Evolutionary conservation across 352 stramenopile genomes (phyloP), one percentile per base, ranked within the genome.

Genomic region (Halophytophthora polymorphica): DNA sequence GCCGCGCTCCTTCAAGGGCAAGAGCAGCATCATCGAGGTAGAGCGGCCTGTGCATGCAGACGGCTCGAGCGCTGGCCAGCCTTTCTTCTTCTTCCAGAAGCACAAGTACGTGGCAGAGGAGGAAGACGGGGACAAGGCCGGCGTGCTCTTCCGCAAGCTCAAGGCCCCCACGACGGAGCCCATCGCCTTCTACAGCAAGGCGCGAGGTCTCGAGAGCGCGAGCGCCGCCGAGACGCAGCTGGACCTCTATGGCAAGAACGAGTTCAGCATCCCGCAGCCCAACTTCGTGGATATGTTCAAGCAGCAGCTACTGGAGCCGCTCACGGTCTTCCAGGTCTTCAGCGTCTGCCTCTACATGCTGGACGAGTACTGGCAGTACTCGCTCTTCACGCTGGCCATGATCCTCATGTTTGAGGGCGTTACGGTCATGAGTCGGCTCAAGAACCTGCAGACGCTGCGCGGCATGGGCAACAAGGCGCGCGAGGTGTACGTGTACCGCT

Each of bases 311-410:
- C 69, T 99, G 11, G 96, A 98, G 58, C 97, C 97, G 15, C 93
- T 99, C 37, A 99, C 98, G 50, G 81, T 99, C 1, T 99, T 99
- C 69, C 97, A 99, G 83, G 79, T 99, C 45, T 97, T 99, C 44
- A 99, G 96, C 63, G 95, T 99, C 15, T 79, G 95, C 21, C 72
- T 99, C 19, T 99, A 98, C 88, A 98, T 93, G 74, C 77, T 99
- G 13, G 97, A 99, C 73, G 97, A 99, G 69, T 99, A 99, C 79
- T 99, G 97, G 96, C 96, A 99, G 71, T 99, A 99, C 77, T 96
- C 93, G 25, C 73, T 99, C n/a, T 99, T 99, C 58, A 99, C 97
- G 39, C 77, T 99, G 11, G 76, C 84, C 36, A 98, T 98, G 78
- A 93, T 99, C 44, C 65, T 99, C 44, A 86, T 99, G 67, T 99